Conservation (phyloP, 768 basidiomycete species). For the Amanita exitialis region DNA sequence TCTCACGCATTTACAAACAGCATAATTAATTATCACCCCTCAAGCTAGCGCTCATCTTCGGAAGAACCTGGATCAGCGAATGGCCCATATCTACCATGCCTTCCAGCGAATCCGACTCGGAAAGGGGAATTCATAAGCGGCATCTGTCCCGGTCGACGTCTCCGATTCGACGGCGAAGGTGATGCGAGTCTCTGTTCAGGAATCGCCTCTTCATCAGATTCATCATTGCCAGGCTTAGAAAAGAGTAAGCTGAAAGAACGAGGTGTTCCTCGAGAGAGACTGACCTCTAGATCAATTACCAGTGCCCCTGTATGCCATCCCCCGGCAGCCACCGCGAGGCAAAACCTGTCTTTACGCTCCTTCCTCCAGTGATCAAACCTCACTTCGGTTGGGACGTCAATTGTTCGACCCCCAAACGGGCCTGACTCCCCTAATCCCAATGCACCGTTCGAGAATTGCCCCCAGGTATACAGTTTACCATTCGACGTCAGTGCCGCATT, state of each 20-base stretch:
- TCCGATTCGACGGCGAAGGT: not conserved
- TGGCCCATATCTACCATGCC: not conserved
- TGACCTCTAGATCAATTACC: slow-evolving; percentile 75
- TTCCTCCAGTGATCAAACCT: slow-evolving; percentile 54
- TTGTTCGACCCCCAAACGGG: slow-evolving; percentile 28
- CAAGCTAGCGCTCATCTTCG: not conserved
- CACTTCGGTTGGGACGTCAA: slow-evolving; percentile 58
- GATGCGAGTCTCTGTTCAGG: not conserved
- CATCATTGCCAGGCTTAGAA: not conserved
- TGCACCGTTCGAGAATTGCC: slow-evolving; percentile 65
- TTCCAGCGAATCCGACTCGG: slow-evolving; percentile 2
- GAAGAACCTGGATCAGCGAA: not conserved
- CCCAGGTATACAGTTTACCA: slow-evolving; percentile 80
- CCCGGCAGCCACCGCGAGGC: slow-evolving; percentile 69
- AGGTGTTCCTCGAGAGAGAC: slow-evolving; percentile 8
- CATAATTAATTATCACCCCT: not conserved
- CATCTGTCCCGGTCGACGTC: not conserved
- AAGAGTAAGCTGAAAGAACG: not conserved
- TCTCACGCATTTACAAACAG: not conserved
- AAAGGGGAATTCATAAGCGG: slow-evolving; percentile 4
- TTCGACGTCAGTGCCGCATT: slow-evolving; percentile 70
- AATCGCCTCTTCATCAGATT: not conserved
- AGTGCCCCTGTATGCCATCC: slow-evolving; percentile 93
- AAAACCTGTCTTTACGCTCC: slow-evolving; percentile 50
- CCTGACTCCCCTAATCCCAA: slow-evolving; percentile 71